Evolutionary conservation across 306 rosid genomes (phyloP).

Genomic region (Acmispon strigosus): DNA sequence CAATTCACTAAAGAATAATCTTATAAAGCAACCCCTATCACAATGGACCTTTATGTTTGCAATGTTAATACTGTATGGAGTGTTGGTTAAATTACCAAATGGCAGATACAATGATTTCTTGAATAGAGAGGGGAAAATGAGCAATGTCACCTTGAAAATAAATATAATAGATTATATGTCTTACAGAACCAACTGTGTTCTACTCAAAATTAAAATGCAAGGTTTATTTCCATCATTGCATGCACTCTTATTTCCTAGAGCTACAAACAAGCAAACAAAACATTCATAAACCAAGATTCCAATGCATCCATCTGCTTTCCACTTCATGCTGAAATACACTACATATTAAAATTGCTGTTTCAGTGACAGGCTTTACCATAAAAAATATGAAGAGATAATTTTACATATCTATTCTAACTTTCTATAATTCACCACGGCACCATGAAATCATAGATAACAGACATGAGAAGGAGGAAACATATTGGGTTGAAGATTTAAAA

Average conservation of each 20-base stretch:
- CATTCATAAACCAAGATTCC: background rate
- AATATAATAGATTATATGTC: background rate
- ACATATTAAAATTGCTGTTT: too few relatives aligned
- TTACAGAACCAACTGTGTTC: background rate
- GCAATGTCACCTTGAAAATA: conserved; percentile 1
- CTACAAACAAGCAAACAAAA: background rate
- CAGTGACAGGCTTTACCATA: background rate
- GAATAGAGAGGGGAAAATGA: background rate
- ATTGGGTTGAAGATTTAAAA: conserved; percentile 24
- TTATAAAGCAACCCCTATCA: conserved; percentile 10
- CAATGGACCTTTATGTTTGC: conserved; percentile 8
- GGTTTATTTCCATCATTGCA: conserved; percentile 13
- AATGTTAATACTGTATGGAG: background rate
- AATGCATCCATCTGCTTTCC: background rate
- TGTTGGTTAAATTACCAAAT: background rate
- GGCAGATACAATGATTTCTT: background rate
- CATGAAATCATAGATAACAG: background rate
- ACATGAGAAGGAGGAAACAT: conserved; percentile 1
- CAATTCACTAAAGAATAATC: conserved; percentile 7
- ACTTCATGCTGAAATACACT: background rate
- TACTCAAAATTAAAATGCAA: background rate
- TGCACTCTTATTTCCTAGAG: conserved; percentile 1
- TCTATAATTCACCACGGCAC: background rate
- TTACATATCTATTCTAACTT: background rate
- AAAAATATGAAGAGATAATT: background rate